A percentile compares a stretch with the other conserved stretches of the same genome.
Evolutionary conservation across 495 filamentous ascomycete genomes (phyloP).

Genomic region (Tricharina praecox): DNA sequence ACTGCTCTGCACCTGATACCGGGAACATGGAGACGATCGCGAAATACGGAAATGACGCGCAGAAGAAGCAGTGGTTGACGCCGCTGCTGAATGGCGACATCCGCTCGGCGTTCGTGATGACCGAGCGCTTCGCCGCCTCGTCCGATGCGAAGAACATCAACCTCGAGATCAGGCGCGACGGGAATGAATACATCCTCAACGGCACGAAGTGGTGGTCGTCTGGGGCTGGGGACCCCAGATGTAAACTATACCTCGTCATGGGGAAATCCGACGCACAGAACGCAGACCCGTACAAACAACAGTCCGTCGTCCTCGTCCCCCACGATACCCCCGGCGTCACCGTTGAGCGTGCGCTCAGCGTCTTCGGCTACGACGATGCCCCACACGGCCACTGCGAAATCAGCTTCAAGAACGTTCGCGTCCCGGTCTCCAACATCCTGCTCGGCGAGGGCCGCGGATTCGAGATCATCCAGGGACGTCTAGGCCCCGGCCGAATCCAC

Average conservation of each 20-base stretch:
- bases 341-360: constrained; percentile 67
- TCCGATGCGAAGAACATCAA: constrained; percentile 82
- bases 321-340: constrained; percentile 58
- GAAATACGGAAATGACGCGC: constrained; percentile 79
- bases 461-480: constrained; percentile 86
- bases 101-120: constrained; percentile 85
- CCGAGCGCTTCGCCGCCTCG: constrained; percentile 69
- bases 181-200: constrained; percentile 70
- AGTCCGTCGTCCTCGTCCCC: constrained; percentile 77
- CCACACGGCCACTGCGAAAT: constrained; percentile 88
- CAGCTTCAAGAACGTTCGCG: constrained; percentile 66
- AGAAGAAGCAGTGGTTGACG: constrained; percentile 72
- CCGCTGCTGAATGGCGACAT: constrained; percentile 75
- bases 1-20: constrained; percentile 81
- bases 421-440: constrained; percentile 60
- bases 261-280: constrained; percentile 62
- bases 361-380: constrained; percentile 89
- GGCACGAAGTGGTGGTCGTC: constrained; percentile 95
- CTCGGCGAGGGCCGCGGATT: constrained; percentile 86
- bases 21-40: constrained; percentile 94
- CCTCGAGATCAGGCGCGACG: constrained; percentile 60
- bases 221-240: constrained; percentile 78
- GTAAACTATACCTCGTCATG: constrained; percentile 82
- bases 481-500: constrained; percentile 84
- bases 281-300: constrained; percentile 61